A percentile compares a stretch with the other conserved stretches of the same genome.
phyloP scores from a whole-genome alignment of 768 basidiomycete species.

The Xerocomus spinulosus region DNA sequence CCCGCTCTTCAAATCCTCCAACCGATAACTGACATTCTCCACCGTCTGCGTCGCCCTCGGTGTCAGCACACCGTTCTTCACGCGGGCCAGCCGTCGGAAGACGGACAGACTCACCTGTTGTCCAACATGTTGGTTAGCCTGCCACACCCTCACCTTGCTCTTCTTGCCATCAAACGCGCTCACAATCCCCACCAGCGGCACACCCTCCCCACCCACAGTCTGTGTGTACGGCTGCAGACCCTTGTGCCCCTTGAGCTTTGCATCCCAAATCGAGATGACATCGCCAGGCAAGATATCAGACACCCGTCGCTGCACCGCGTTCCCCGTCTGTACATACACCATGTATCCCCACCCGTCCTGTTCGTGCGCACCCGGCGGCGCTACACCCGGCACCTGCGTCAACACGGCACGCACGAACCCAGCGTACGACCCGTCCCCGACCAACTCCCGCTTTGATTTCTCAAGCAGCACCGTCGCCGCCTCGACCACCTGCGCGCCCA shows the following conservation, averaged over 20 bases:
- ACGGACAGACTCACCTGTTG: slow-evolving; percentile 57
- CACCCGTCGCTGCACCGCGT: slow-evolving; percentile 61
- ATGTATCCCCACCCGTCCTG: slow-evolving; percentile 60
- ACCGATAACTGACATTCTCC: slow-evolving; percentile 77
- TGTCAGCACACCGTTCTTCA: slow-evolving; percentile 32
- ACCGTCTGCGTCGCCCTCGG: slow-evolving; percentile 47
- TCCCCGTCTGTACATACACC: slow-evolving; percentile 67
- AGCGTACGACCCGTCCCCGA: slow-evolving; percentile 80
- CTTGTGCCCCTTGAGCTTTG: slow-evolving; percentile 76
- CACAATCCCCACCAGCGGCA: slow-evolving; percentile 67
- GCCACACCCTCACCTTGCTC: slow-evolving; percentile 77
- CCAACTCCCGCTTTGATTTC: slow-evolving; percentile 69
- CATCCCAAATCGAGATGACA: slow-evolving; percentile 68
- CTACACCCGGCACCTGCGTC: slow-evolving; percentile 57
- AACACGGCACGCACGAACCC: slow-evolving; percentile 74
- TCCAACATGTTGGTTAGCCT: slow-evolving; percentile 83
- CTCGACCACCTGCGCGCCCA: slow-evolving; percentile 72
- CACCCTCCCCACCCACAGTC: slow-evolving; percentile 45
- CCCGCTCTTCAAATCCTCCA: slow-evolving; percentile 88
- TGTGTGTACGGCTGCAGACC: slow-evolving; percentile 72
- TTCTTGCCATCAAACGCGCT: slow-evolving; percentile 84
- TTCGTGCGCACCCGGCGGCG: slow-evolving; percentile 16
- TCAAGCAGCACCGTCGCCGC: slow-evolving; percentile 63
- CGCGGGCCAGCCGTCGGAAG: slow-evolving; percentile 25
- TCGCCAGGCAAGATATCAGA: slow-evolving; percentile 89